Base-by-base conservation (phyloP, 2,329 filamentous ascomycete species). In the Celoporthe dispersa region DNA sequence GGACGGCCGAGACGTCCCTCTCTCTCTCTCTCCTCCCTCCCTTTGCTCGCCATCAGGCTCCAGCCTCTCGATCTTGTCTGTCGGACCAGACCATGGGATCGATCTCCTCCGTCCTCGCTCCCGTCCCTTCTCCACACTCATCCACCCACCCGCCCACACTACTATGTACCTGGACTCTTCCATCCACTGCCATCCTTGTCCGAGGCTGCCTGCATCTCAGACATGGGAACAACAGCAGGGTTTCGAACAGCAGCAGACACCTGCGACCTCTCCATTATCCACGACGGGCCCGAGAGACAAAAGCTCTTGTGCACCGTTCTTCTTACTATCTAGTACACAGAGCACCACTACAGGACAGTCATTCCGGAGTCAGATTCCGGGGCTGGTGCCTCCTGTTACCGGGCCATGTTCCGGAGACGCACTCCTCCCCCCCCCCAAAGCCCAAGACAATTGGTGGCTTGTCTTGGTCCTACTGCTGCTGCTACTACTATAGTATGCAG, bases 201-300 rank as follows among this genome's bases (percentile, higher is more conserved):
- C 63, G 51, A 31, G 35, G 60, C 33, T 41, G 63, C 63, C 44
- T n/a, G n/a, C 44, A 53, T 65, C 48, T 55, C 44, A n/a, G 44
- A 55, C 63, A 53, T 25, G 63, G 48, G 48, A 48, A 22, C 41
- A 9, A 37, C n/a, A 64, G 44, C 44, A 28, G 41, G n/a, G n/a
- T n/a, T n/a, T n/a, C n/a, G n/a, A n/a, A n/a, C n/a, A 48, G n/a
- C n/a, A n/a, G n/a, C n/a, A n/a, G n/a, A n/a, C n/a, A n/a, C n/a
- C n/a, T n/a, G n/a, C n/a, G n/a, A n/a, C n/a, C n/a, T n/a, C n/a
- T n/a, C n/a, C n/a, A n/a, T n/a, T n/a, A n/a, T n/a, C n/a, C n/a
- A n/a, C n/a, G n/a, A n/a, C n/a, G n/a, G n/a, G n/a, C n/a, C n/a
- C n/a, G n/a, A n/a, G n/a, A n/a, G n/a, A n/a, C n/a, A n/a, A n/a